These are phyloP conservation scores for Leccinum arenicola DNA, from an alignment of 768 basidiomycete species.

Conservation along the genomic window DNA sequence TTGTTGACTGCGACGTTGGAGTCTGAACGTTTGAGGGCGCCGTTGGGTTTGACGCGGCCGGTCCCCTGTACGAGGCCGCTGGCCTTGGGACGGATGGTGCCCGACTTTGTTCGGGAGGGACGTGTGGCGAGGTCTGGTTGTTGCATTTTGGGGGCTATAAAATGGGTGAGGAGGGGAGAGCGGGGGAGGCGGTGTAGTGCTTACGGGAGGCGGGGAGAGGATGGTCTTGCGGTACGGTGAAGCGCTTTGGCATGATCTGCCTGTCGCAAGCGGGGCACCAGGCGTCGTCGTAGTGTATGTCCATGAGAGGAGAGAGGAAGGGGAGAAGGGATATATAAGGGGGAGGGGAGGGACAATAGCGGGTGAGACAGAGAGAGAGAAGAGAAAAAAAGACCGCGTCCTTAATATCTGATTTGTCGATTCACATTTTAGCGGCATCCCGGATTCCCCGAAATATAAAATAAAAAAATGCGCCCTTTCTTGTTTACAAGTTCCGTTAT, in stretches of 20 bases:
- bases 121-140: slow-evolving; percentile 19
- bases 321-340: slow-evolving; percentile 9
- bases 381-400: slow-evolving; percentile 29
- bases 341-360: slow-evolving; percentile 3
- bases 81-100: slow-evolving; percentile 35
- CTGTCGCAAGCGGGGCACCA: slow-evolving; percentile 82
- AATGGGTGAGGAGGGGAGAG: slow-evolving; percentile 23
- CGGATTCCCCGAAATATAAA: slow-evolving; percentile 26
- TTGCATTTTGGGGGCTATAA: slow-evolving; percentile 30
- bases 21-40: slow-evolving; percentile 45
- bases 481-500: slow-evolving; percentile 32
- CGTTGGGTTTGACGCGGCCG: slow-evolving; percentile 58
- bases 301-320: slow-evolving; percentile 20
- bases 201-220: slow-evolving; percentile 35
- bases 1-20: slow-evolving; percentile 21
- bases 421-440: slow-evolving; percentile 30
- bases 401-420: slow-evolving; percentile 39
- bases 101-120: slow-evolving; percentile 35
- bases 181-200: slow-evolving; percentile 2
- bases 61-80: slow-evolving; percentile 66
- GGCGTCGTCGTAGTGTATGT: slow-evolving; percentile 55
- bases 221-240: slow-evolving; percentile 40
- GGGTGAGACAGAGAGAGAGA: slow-evolving; percentile 26
- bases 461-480: slow-evolving; percentile 15
- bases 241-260: slow-evolving; percentile 78